phyloP scores from a whole-genome alignment of 495 filamentous ascomycete species.

The Diplogelasinospora grovesii region DNA sequence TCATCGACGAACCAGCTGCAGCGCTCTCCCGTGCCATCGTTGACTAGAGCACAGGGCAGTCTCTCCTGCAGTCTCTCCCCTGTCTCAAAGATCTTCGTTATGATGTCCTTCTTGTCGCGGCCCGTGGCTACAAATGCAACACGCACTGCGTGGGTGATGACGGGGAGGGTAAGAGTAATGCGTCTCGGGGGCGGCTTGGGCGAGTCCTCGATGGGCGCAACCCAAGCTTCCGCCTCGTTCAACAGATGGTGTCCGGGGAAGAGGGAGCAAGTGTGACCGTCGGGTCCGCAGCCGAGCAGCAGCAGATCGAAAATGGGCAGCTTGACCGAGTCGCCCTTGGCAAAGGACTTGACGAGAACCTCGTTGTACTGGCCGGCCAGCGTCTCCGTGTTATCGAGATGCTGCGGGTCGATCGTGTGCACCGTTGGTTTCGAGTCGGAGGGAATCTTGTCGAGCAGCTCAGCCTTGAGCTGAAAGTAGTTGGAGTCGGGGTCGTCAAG shows the following conservation, averaged over 20 bases:
- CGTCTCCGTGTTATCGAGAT: conserved; percentile 80
- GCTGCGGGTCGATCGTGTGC: conserved; percentile 64
- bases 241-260: conserved; percentile 87
- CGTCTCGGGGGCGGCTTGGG: conserved; percentile 89
- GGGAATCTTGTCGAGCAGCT: conserved; percentile 83
- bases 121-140: conserved; percentile 92
- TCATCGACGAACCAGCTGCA: conserved; percentile 93
- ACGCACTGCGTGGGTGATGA: conserved; percentile 73
- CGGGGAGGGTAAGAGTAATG: conserved; percentile 86
- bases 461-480: conserved; percentile 77
- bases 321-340: conserved; percentile 79
- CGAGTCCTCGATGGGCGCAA: conserved; percentile 80
- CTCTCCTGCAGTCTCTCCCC: conserved; percentile 79
- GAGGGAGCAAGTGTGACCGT: conserved; percentile 94
- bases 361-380: conserved; percentile 92
- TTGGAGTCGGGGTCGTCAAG: conserved; percentile 91
- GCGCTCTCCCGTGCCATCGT: conserved; percentile 71
- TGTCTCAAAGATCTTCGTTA: conserved; percentile 80
- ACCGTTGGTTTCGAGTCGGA: conserved; percentile 58
- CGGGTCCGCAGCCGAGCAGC: conserved; percentile 86
- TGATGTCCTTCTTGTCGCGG: conserved; percentile 76
- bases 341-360: conserved; percentile 72
- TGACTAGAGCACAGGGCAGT: conserved; percentile 81
- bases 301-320: conserved; percentile 91
- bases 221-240: conserved; percentile 86